A percentile compares a stretch with the other conserved stretches of the same genome.
Conservation (phyloP, 2,329 filamentous ascomycete species). For the Scedosporium apiospermum region DNA sequence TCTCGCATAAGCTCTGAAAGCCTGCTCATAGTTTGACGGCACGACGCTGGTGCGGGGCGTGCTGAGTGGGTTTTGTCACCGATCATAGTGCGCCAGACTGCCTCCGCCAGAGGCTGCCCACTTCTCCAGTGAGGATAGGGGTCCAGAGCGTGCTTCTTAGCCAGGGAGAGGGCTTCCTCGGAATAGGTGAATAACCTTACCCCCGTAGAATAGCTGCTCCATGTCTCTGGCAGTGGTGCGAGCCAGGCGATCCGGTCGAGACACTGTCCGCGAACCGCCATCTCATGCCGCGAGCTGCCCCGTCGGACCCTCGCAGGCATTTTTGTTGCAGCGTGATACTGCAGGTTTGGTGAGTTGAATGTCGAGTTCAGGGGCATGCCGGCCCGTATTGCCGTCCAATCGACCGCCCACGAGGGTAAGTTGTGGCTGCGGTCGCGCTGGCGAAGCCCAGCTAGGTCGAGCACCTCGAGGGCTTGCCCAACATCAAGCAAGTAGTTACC, state of each 20-base stretch:
- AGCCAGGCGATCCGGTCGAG: background rate
- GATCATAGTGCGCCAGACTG: slow-evolving; percentile 4
- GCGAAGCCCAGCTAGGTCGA: background rate
- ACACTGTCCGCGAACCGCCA: background rate
- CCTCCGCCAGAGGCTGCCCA: background rate
- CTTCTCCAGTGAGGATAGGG: background rate
- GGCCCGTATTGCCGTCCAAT: background rate
- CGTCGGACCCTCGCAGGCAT: background rate
- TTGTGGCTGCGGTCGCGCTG: background rate
- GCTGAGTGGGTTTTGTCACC: background rate
- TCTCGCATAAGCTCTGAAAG: background rate
- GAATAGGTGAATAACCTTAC: background rate
- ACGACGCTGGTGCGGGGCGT: background rate
- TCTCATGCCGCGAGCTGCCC: background rate
- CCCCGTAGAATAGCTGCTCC: background rate
- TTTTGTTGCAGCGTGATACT: background rate
- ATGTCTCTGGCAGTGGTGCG: background rate
- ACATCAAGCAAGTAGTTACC: background rate
- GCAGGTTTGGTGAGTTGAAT: background rate
- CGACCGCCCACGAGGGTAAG: background rate
- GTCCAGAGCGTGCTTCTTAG: background rate
- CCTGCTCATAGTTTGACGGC: background rate
- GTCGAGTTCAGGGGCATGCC: background rate
- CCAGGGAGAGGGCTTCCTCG: background rate
- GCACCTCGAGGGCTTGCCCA: background rate